phyloP scores from a whole-genome alignment of 2,329 filamentous ascomycete species.

The Colletotrichum paranaense region DNA sequence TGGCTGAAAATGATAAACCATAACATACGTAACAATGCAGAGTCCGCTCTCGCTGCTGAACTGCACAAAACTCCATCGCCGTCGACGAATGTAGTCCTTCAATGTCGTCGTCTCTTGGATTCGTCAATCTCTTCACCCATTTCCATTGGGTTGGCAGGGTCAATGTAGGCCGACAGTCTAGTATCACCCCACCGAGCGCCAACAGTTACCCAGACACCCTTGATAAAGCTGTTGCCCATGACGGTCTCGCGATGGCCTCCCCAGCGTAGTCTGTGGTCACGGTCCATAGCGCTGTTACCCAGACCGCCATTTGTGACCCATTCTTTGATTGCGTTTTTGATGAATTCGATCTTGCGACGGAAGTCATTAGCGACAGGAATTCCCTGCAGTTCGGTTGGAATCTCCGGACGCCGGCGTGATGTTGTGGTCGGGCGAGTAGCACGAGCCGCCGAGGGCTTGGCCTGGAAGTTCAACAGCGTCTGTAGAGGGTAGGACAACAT shows the following conservation, averaged over 20 bases:
- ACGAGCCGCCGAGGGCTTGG: slow-evolving; percentile 54
- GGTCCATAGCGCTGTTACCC: slow-evolving; percentile 72
- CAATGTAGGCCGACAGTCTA: slow-evolving; percentile 65
- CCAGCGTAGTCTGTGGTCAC: slow-evolving; percentile 67
- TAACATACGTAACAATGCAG: slow-evolving; percentile 26
- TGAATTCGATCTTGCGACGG: slow-evolving; percentile 79
- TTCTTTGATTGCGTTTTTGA: slow-evolving; percentile 74
- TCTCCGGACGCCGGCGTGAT: slow-evolving; percentile 68
- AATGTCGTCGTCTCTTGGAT: slow-evolving; percentile 43
- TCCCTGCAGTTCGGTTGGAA: slow-evolving; percentile 68
- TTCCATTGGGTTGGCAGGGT: slow-evolving; percentile 64
- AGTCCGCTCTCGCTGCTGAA: slow-evolving; percentile 9
- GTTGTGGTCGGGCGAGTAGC: slow-evolving; percentile 58
- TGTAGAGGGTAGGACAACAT: slow-evolving; percentile 79
- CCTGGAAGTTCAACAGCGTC: slow-evolving; percentile 76
- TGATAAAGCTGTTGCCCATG: slow-evolving; percentile 62
- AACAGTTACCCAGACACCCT: slow-evolving; percentile 77
- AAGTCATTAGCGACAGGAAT: slow-evolving; percentile 80
- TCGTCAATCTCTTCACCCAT: slow-evolving; percentile 66
- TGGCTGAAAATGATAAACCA: slow-evolving; percentile 29
- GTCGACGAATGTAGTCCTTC: slow-evolving; percentile 18
- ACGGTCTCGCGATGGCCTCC: slow-evolving; percentile 67
- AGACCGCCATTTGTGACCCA: slow-evolving; percentile 79
- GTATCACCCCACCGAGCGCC: slow-evolving; percentile 72
- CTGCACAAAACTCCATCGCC: not conserved